Conservation (phyloP, 495 filamentous ascomycete genomes). For the Tetracladium setigerum region DNA sequence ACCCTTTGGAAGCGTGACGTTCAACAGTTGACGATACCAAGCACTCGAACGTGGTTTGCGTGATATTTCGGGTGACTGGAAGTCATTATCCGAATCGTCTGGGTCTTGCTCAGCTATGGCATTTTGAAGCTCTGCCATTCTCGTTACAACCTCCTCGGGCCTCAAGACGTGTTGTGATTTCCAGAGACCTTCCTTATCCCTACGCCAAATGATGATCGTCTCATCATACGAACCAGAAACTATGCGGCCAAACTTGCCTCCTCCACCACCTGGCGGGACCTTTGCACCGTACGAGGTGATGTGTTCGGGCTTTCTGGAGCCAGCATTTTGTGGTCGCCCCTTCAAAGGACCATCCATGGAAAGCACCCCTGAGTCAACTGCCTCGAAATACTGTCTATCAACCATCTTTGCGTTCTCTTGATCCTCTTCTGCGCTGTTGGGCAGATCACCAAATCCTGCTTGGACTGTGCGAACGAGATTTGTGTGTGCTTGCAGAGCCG, state of each 20-base stretch:
- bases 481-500: conserved; percentile 70
- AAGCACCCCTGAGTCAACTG: conserved; percentile 52
- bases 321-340: conserved; percentile 59
- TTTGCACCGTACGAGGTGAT: conserved; percentile 73
- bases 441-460: conserved; percentile 84
- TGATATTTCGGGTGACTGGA: not conserved
- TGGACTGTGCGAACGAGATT: conserved; percentile 92
- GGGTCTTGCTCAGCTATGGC: not conserved
- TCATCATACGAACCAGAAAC: conserved; percentile 96
- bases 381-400: conserved; percentile 63
- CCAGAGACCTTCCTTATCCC: conserved; percentile 77
- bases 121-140: not conserved
- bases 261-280: conserved; percentile 82
- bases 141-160: conserved; percentile 50
- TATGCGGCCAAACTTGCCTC: conserved; percentile 77
- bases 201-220: conserved; percentile 88
- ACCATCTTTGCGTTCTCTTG: conserved; percentile 62
- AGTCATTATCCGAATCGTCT: not conserved
- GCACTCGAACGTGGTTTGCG: not conserved
- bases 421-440: conserved; percentile 65
- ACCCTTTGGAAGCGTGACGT: conserved; percentile 29
- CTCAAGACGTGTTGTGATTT: conserved; percentile 59
- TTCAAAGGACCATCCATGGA: conserved; percentile 25
- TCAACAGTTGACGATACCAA: conserved; percentile 16
- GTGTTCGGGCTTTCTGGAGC: conserved; percentile 66